Base-by-base conservation (phyloP, 1,139 yeast species). In the Meyerozyma sp. region DNA sequence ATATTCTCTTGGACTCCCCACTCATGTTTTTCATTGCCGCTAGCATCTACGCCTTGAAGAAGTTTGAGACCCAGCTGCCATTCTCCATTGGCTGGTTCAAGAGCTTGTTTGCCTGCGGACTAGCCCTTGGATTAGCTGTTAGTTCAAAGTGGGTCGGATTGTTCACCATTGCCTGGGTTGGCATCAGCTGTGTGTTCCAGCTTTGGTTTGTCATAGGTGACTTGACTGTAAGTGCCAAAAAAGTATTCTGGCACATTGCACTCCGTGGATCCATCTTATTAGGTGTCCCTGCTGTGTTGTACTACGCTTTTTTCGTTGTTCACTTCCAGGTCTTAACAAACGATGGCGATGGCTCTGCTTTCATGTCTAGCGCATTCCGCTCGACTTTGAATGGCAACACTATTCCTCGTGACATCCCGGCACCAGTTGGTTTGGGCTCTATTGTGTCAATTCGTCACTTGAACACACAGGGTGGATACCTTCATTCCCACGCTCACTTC, bases 101-200 rank as follows among this genome's bases (percentile, higher is more conserved):
- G 57, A 73, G 84, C 45, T 69, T 94, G 58, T 45, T 84, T 23
- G 76, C 88, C 37, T 81, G 95, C 34, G 96, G 95, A 49, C 65
- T 89, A 42, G 85, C 85, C 14, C 72, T 94, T 44, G 99, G 98
- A 41, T 79, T 94, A 46, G 93, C 98, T 3, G 73, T 85, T 29
- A 81, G 91, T 38, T 83, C 96, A 39, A 94, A 94, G 65, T 93
- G 98, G 98, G 98, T 93, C 40, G 99, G 98, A 18, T 14, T 34
- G 3, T 37, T 37, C 32, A 41, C 44, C 32, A 40, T 52, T 13
- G 54, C 53, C 8, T 94, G 98, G 98, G 79, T 88, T 48, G 98
- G 98, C 40, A 43, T 77, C 5, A 63, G 81, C 49, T 89, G 95
- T 53, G 62, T 82, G 18, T 76, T 81, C 67, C 94, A 88, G 59